These are phyloP conservation scores for Termitomyces sp. DNA, from an alignment of 768 basidiomycete genomes.

Conservation along the genomic window DNA sequence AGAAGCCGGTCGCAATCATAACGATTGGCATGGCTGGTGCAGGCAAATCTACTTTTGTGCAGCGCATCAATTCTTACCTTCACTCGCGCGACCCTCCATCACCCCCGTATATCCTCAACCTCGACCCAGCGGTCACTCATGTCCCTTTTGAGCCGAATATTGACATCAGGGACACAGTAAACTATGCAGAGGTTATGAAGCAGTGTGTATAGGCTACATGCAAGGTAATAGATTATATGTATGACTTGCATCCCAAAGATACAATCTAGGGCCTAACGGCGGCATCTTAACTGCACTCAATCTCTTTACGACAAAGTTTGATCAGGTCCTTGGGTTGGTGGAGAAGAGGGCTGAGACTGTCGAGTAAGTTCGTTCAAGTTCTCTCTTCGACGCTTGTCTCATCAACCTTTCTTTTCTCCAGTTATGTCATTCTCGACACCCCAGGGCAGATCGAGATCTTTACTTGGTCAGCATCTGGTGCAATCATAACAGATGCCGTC, in stretches of 20 bases:
- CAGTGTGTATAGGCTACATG: slow-evolving; percentile 61
- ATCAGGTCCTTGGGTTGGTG: slow-evolving; percentile 87
- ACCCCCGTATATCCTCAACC: slow-evolving; percentile 95
- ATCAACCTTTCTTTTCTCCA: slow-evolving; percentile 21
- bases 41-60: slow-evolving; percentile 96
- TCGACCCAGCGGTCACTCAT: slow-evolving; percentile 92
- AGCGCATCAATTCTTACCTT: slow-evolving; percentile 88
- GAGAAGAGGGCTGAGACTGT: slow-evolving; percentile 87
- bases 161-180: slow-evolving; percentile 95
- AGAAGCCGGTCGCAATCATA: slow-evolving; percentile 79
- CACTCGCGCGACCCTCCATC: slow-evolving; percentile 56
- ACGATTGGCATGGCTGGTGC: slow-evolving; percentile 96
- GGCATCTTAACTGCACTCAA: slow-evolving; percentile 97
- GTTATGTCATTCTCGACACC: slow-evolving; percentile 93
- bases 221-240: slow-evolving; percentile 14
- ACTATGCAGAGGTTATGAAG: slow-evolving; percentile 99
- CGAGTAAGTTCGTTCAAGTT: slow-evolving; percentile 54
- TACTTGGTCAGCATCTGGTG: slow-evolving; percentile 98
- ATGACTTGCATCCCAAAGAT: slow-evolving; percentile 44
- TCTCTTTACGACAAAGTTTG: slow-evolving; percentile 97
- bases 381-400: background rate
- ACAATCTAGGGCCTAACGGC: slow-evolving; percentile 97
- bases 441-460: slow-evolving; percentile 99
- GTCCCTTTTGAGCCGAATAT: slow-evolving; percentile 95
- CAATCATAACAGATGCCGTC: slow-evolving; percentile 96